These are phyloP conservation scores for Nissolia schottii DNA, from an alignment of 306 rosid genomes.

Conservation along the genomic window DNA sequence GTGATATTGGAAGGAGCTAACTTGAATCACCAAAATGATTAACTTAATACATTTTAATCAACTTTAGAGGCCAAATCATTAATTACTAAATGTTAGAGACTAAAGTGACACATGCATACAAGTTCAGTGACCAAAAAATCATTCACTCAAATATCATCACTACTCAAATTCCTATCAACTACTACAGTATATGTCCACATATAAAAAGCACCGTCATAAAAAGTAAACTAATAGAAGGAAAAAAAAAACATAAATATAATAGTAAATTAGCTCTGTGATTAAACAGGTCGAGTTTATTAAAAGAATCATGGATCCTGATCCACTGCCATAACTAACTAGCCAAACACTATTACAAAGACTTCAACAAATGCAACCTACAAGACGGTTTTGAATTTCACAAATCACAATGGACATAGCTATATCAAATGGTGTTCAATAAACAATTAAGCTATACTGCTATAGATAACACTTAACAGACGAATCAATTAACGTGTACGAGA, in stretches of 20 bases:
- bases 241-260: background rate
- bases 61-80: no score
- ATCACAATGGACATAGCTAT: background rate
- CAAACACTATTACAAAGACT: background rate
- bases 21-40: no score
- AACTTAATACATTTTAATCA: no score
- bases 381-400: background rate
- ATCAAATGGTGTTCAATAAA: background rate
- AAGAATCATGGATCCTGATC: background rate
- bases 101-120: no score
- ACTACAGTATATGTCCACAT: background rate
- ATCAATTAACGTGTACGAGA: constrained; percentile 7
- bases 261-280: background rate
- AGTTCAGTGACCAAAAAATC: no score
- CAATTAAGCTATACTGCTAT: background rate
- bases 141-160: background rate
- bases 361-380: background rate
- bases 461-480: background rate
- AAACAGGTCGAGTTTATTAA: background rate
- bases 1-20: no score
- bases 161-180: background rate
- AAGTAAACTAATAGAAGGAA: background rate
- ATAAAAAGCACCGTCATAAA: background rate
- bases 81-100: no score
- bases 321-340: background rate